Base-by-base conservation (phyloP, 164 flowering plant species). In the Warburgia ugandensis region DNA sequence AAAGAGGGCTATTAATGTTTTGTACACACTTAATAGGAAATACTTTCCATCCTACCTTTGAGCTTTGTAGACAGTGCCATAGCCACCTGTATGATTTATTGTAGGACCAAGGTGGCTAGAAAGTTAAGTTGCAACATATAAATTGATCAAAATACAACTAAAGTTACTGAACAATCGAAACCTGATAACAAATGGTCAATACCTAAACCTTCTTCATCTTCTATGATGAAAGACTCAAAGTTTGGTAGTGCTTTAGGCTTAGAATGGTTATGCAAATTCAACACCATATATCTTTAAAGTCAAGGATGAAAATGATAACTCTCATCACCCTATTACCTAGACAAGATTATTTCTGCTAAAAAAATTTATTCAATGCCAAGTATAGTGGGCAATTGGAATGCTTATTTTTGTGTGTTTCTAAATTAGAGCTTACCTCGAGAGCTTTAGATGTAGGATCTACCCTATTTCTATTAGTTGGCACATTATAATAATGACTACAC, bases 61-160 rank as follows among this genome's bases (percentile, higher is more conserved):
- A 45, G 77, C 73, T 51, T 69, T 66, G 55, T 73, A 73, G 28
- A 73, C 77, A 56, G 74, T 73, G 39, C 77, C 77, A 61, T 73
- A 73, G 52, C 77, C 77, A 61, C 77, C 77, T 73, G 67, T 51
- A 66, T 5, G 31, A 29, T 48, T 48, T 31, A 35, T 19, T 7
- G 17, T n/a, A n/a, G 25, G n/a, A n/a, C n/a, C n/a, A 29, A 20
- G 39, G 28, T 19, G 8, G n/a, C 29, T 12, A 27, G 10, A 45
- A 27, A 26, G 28, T 3, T 7, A 20, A 23, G 1, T 38, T 12
- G 9, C n/a, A n/a, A n/a, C n/a, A n/a, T n/a, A n/a, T n/a, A n/a
- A n/a, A n/a, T n/a, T n/a, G n/a, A n/a, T n/a, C n/a, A n/a, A n/a
- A n/a, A n/a, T n/a, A n/a, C n/a, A n/a, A n/a, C n/a, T n/a, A n/a